Evolutionary conservation across 1,139 yeast species (phyloP).

Genomic region (Protomyces gravidus): DNA sequence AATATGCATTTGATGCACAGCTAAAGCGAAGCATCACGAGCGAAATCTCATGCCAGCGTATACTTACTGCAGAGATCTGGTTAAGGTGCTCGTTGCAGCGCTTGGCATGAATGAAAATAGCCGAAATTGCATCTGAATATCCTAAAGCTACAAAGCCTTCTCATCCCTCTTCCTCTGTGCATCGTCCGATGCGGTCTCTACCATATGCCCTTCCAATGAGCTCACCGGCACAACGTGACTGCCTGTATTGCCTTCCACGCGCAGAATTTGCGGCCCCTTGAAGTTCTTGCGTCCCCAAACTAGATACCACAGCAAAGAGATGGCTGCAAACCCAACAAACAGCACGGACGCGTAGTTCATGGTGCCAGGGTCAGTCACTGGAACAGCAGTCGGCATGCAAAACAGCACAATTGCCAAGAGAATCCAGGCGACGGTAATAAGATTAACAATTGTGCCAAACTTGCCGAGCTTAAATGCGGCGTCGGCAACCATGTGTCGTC

Average conservation of each 20-base stretch:
- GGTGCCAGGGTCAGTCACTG: slow-evolving; percentile 14
- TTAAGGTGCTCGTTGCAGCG: too few relatives aligned
- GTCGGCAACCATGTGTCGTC: slow-evolving; percentile 41
- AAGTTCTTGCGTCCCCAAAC: slow-evolving; percentile 25
- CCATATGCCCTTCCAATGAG: background rate
- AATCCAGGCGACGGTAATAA: slow-evolving; percentile 23
- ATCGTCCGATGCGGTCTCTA: background rate
- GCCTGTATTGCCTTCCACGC: slow-evolving; percentile 2
- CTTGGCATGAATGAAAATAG: background rate
- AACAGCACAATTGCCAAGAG: slow-evolving; percentile 22
- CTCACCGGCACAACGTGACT: background rate
- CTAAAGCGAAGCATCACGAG: too few relatives aligned
- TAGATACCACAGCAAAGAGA: slow-evolving; percentile 16
- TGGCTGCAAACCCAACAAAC: slow-evolving; percentile 9
- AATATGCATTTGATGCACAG: too few relatives aligned
- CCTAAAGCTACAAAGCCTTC: background rate
- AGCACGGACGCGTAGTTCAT: slow-evolving; percentile 28
- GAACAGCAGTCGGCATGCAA: slow-evolving; percentile 24
- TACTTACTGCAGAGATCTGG: too few relatives aligned
- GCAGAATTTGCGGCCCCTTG: slow-evolving; percentile 18
- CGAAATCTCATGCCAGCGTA: too few relatives aligned
- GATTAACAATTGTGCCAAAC: slow-evolving; percentile 10
- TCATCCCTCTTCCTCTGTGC: background rate
- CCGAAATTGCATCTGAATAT: background rate
- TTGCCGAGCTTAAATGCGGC: slow-evolving; percentile 26